Base-by-base conservation (phyloP, 495 filamentous ascomycete species). In the Physcia stellaris region DNA sequence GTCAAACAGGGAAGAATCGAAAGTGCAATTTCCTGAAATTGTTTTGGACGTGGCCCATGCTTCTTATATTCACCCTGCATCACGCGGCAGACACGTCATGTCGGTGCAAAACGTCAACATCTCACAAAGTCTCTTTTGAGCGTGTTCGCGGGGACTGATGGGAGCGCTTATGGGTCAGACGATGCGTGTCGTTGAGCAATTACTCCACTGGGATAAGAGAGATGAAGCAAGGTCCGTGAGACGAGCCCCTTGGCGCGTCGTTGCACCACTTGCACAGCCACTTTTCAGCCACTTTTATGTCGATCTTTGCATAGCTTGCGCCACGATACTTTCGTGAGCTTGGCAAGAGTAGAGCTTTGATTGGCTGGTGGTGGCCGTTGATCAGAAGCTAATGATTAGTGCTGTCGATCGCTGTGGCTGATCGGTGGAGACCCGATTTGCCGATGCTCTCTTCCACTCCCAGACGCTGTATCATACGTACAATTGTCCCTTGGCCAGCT, bases 401-500 rank as follows among this genome's bases (percentile, higher is more conserved):
- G 15, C 13, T 16, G 31, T 15, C 6, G 31, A 33, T 33, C 31
- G 15, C 31, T 33, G 31, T 33, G 31, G 31, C 31, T 33, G 31
- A 33, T 33, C 31, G 31, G 31, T n/a, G n/a, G n/a, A n/a, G 20
- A 33, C 6, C 13, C 31, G 31, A 15, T 17, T 33, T 6, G 33
- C 3, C 7, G 20, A 19, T 22, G 18, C 20, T 18, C 20, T 9
- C 18, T 21, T 5, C 33, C 33, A 22, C 20, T 17, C 33, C 33
- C 20, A 12, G 24, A 7, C 20, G 15, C 33, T 20, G n/a, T 9
- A n/a, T 21, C 24, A n/a, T 18, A 12, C 24, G 6, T 24, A 31
- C 45, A 37, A 42, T 32, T 21, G 22, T 7, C 33, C 29, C 18
- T 34, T 32, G 20, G 31, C 40, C 22, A 6, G 7, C 27, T 31